Percentiles rank a stretch among this genome's conserved stretches.
Conservation (phyloP, 768 basidiomycete genomes). For the Russula ochroleuca region DNA sequence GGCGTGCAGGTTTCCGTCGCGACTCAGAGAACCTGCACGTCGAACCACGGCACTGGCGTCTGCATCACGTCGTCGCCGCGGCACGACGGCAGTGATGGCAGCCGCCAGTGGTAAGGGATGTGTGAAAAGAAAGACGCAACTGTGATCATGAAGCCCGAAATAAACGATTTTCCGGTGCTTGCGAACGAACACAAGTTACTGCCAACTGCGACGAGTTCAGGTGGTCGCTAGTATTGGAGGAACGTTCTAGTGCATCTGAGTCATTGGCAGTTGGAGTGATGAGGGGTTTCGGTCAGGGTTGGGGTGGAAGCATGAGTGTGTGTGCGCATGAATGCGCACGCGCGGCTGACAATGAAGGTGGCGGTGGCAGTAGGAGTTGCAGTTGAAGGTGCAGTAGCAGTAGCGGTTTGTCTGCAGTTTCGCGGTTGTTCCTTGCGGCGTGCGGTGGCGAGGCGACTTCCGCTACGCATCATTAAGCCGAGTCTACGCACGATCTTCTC, state of each 20-base stretch:
- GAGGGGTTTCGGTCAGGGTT: too few species aligned
- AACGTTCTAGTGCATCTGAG: too few species aligned
- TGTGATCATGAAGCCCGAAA: neutral
- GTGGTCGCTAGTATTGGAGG: too few species aligned
- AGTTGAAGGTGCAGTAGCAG: neutral
- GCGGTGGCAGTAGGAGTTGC: neutral
- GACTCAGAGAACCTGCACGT: conserved; percentile 14
- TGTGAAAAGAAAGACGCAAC: conserved; percentile 1
- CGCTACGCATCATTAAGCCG: neutral
- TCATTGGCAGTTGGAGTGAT: too few species aligned
- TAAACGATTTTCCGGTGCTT: neutral
- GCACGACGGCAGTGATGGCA: conserved; percentile 10
- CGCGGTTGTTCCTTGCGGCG: neutral
- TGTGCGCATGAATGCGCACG: neutral
- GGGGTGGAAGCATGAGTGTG: neutral
- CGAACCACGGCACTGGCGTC: conserved; percentile 11
- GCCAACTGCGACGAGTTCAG: too few species aligned
- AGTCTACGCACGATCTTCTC: neutral
- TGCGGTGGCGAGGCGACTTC: neutral
- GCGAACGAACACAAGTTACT: too few species aligned
- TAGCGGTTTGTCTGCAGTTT: neutral
- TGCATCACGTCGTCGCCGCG: conserved; percentile 22
- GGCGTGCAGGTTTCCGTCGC: conserved; percentile 16
- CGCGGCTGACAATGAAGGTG: neutral
- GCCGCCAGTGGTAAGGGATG: conserved; percentile 1